Evolutionary conservation across 2,329 filamentous ascomycete genomes (phyloP), one percentile per base, ranked within the genome.

Genomic region (Leptographium radiaticola): DNA sequence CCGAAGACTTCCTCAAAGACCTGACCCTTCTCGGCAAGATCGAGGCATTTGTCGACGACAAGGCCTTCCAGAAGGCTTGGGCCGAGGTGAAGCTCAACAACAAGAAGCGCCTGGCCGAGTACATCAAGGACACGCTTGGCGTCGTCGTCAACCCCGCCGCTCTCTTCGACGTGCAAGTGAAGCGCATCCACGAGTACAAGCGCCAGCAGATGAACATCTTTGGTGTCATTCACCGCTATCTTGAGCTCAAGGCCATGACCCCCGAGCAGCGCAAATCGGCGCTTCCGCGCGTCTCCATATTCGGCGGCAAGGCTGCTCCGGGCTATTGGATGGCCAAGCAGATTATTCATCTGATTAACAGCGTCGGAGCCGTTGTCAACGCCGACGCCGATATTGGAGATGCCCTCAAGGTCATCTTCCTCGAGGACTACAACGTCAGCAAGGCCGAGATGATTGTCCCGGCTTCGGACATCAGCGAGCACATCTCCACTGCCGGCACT

Each of bases 321-420:
- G 93, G 93, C 16, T 98, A 98, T 75, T 98, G 93, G 93, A 98
- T 97, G 93, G 93, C 93, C 40, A 98, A 98, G 80, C 94, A 93
- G 43, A 89, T 96, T 61, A 98, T 98, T 62, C 91, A 97, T 66
- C 79, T 98, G 55, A 84, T 98, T 75, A 97, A 96, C 73, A 85
- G 83, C 57, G 93, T 97, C 31, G 89, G 89, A 5, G 73, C 81
- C 16, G 87, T 97, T 3, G 85, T 98, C 61, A 98, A 98, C 74
- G 87, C 87, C 43, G 93, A 98, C 64, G 75, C 81, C 45, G 93
- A 97, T 38, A 84, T 97, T 65, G 91, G 91, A 36, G 91, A 97
- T 65, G 76, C 95, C 34, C 79, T 98, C 65, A 98, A 98, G 77
- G 93, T 98, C 52, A 83, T 98, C 65, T 98, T 96, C 75, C 71